Base-by-base conservation (phyloP, 2,329 filamentous ascomycete species). In the Eutypella sp. region DNA sequence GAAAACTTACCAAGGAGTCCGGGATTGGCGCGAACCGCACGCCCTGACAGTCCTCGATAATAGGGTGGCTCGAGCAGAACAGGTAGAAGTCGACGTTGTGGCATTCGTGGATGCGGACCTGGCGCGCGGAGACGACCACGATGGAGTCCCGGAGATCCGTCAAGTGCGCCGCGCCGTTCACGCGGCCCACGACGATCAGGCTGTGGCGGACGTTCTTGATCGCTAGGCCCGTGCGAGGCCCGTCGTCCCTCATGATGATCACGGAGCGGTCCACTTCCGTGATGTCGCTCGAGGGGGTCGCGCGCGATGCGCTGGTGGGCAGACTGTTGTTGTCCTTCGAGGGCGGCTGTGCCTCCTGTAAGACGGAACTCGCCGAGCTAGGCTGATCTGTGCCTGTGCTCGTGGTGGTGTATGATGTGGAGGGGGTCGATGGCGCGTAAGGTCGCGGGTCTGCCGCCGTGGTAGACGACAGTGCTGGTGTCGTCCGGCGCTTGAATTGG, bases 81-180 rank as follows among this genome's bases (percentile, higher is more conserved):
- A 99, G 72, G 63, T 97, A 97, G 10, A 99, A 76, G 54, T 89
- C 82, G 29, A 95, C 86, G 49, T 90, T 79, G 38, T 71, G 74
- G 60, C 89, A 95, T 54, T 92, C 86, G 63, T 99, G 93, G 72
- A 99, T 92, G 19, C 93, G 81, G 58, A 96, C 89, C 66, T 99
- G 93, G n/a, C 86, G 78, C 43, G 88, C 87, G 6, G 81, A 76
- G 3, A 96, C 82, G 0, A 96, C 81, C 13, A 95, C 66, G n/a
- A 89, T 78, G 51, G 84, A 87, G 57, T 89, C 73, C 42, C 74
- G 70, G 1, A 96, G 70, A 1, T 75, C 78, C 0, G 92, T 97
- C 42, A 97, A 79, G 61, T 97, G 92, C 8, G 85, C 82, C 0
- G 93, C 81, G 0, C 93, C 93, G 34, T 78, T 74, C 5, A 96